Evolutionary conservation across 306 rosid genomes (phyloP).

Genomic region (Psophocarpus tetragonolobus): DNA sequence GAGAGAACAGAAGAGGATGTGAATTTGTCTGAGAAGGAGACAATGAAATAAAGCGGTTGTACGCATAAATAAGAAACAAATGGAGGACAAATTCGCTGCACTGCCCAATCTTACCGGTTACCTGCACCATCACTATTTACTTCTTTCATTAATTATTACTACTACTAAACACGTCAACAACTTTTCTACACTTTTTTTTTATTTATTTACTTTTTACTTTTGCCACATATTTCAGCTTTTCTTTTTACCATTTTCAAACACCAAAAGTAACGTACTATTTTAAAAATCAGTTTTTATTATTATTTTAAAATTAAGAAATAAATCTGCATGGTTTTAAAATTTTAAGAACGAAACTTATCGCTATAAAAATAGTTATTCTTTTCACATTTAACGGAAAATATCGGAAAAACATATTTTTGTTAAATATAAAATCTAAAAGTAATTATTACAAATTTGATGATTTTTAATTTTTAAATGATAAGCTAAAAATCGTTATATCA

Average conservation of each 20-base stretch:
- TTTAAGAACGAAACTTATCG: too few species aligned
- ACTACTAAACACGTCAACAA: not conserved
- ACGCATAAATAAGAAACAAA: constrained; percentile 41
- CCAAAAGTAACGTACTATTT: too few species aligned
- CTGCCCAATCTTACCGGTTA: constrained; percentile 42
- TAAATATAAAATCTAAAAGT: not conserved
- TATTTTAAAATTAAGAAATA: too few species aligned
- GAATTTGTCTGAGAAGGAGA: constrained; percentile 23
- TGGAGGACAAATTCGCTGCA: constrained; percentile 49
- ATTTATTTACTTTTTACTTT: not conserved
- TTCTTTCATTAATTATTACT: not conserved
- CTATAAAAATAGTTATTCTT: too few species aligned
- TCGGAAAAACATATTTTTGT: too few species aligned
- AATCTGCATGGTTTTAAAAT: too few species aligned
- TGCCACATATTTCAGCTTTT: too few species aligned
- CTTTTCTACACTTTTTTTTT: not conserved
- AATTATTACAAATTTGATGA: not conserved
- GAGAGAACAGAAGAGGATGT: not conserved
- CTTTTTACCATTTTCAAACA: too few species aligned
- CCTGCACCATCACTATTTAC: constrained; percentile 39
- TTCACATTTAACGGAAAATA: too few species aligned
- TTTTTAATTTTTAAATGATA: not conserved
- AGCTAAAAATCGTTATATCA: not conserved
- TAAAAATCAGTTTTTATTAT: too few species aligned
- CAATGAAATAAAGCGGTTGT: constrained; percentile 50